Evolutionary conservation across 208 protist species (phyloP).

Genomic region (Angomonas desouzai): DNA sequence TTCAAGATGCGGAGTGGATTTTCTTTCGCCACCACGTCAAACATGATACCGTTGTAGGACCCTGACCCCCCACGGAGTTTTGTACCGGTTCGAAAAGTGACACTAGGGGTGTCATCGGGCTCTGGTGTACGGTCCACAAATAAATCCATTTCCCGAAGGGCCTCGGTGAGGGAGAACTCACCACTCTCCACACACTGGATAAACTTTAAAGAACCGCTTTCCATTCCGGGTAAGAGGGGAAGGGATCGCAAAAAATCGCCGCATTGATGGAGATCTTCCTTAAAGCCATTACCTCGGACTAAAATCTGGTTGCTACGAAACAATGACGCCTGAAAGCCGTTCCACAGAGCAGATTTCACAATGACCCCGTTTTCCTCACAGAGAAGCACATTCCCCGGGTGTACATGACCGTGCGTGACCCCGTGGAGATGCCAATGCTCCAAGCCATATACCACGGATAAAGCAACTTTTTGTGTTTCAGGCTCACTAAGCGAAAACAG

Average conservation of each 20-base stretch:
- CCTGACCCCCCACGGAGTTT: slow-evolving; percentile 52
- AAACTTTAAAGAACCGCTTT: slow-evolving; percentile 27
- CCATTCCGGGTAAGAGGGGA: slow-evolving; percentile 20
- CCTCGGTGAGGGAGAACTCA: slow-evolving; percentile 35
- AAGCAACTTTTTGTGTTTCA: slow-evolving; percentile 31
- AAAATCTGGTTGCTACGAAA: neutral
- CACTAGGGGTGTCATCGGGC: slow-evolving; percentile 36
- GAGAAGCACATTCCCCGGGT: slow-evolving; percentile 71
- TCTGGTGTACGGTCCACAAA: slow-evolving; percentile 46
- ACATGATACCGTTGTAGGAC: slow-evolving; percentile 90
- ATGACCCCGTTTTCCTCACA: slow-evolving; percentile 16
- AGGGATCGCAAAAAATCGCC: slow-evolving; percentile 42
- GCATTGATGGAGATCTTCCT: slow-evolving; percentile 65
- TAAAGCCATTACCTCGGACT: slow-evolving; percentile 30
- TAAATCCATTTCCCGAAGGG: slow-evolving; percentile 42
- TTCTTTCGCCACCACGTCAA: slow-evolving; percentile 80
- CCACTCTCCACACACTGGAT: slow-evolving; percentile 23
- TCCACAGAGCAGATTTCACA: slow-evolving; percentile 9
- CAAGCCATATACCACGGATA: slow-evolving; percentile 59
- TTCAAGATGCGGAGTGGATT: slow-evolving; percentile 61
- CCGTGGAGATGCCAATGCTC: slow-evolving; percentile 88
- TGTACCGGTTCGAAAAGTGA: slow-evolving; percentile 54
- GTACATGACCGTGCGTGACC: slow-evolving; percentile 61
- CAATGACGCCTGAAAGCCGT: slow-evolving; percentile 40
- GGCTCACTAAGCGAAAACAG: neutral